Percentiles rank a stretch among this genome's conserved stretches.
Evolutionary conservation across 176 grass and related monocot genomes (phyloP).

Genomic region (Aegilops tauschii): DNA sequence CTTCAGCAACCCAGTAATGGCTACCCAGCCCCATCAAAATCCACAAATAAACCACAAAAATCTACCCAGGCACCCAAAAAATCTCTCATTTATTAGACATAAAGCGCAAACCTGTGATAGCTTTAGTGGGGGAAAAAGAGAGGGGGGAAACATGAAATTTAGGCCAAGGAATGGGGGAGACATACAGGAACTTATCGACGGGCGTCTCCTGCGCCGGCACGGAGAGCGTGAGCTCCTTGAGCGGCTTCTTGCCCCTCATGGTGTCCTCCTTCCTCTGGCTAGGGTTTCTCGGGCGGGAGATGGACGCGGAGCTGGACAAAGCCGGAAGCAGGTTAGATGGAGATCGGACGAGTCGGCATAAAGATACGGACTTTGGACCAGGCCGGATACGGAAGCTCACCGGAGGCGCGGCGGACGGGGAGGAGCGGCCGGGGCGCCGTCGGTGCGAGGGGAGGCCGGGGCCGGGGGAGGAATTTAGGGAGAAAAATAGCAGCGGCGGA

Average conservation of each 20-base stretch:
- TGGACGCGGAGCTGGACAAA: not conserved
- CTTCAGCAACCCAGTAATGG: not conserved
- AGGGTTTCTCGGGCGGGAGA: constrained; percentile 34
- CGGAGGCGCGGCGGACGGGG: not conserved
- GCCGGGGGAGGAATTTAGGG: not conserved
- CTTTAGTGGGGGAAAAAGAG: not conserved
- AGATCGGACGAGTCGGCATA: not conserved
- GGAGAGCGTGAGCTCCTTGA: constrained; percentile 65
- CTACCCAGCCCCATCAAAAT: not conserved
- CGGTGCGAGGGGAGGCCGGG: not conserved
- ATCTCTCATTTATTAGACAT: not conserved
- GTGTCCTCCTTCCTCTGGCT: constrained; percentile 7
- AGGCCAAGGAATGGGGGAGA: not conserved
- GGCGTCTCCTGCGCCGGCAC: constrained; percentile 72
- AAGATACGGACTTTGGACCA: not conserved
- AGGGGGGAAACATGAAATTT: not conserved
- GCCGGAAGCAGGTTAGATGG: not conserved
- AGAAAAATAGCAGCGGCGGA: not conserved
- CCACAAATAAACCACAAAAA: not conserved
- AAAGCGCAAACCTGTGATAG: not conserved
- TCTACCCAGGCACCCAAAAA: not conserved
- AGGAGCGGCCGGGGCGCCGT: not conserved
- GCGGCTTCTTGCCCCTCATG: constrained; percentile 77
- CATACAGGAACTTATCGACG: constrained; percentile 80
- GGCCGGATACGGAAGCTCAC: not conserved